Evolutionary conservation across 257 asterid species (phyloP), one percentile per base, ranked within the genome.

Genomic region (Primulina huaijiensis): DNA sequence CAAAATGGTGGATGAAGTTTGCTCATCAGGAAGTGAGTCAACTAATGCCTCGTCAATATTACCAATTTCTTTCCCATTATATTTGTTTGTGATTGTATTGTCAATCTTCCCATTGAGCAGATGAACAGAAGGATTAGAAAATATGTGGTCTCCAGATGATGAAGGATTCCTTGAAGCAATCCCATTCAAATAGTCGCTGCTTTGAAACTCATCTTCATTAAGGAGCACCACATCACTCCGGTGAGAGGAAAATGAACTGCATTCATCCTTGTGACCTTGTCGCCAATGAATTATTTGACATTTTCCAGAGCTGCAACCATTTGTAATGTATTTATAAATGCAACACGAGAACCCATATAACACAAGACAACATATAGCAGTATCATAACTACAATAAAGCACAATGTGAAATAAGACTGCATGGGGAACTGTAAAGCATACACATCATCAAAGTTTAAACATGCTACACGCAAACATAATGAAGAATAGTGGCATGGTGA

Each of bases 241-340:
- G 33, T 75, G 75, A 37, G 66, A 23, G 70, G 73, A 58, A 61
- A 83, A 65, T 31, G 87, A 82, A 56, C 21, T 84, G 68, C 96
- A 89, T 71, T 86, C 87, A 77, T 80, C 86, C 82, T 73, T 90
- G 87, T 90, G 96, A 68, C 96, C 95, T 80, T 78, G 87, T 70
- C 95, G 86, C 97, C 97, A 90, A 68, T 90, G 96, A 71, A 81
- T 75, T 64, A 81, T 77, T 83, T 90, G 97, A 81, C 97, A 90
- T 74, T 80, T 85, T 53, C 88, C 86, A 57, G 95, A 88, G 87
- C 97, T 90, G 86, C 73, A 81, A 77, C 75, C 75, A 67, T 40
- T 62, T 56, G 40, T 27, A 21, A 71, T 57, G 30, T 72, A 56
- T 50, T 17, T 16, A 5, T 74, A 69, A 29, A 56, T 46, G 43